Evolutionary conservation across 345 rosid genomes (phyloP).

Genomic region (Populus pruinosa): DNA sequence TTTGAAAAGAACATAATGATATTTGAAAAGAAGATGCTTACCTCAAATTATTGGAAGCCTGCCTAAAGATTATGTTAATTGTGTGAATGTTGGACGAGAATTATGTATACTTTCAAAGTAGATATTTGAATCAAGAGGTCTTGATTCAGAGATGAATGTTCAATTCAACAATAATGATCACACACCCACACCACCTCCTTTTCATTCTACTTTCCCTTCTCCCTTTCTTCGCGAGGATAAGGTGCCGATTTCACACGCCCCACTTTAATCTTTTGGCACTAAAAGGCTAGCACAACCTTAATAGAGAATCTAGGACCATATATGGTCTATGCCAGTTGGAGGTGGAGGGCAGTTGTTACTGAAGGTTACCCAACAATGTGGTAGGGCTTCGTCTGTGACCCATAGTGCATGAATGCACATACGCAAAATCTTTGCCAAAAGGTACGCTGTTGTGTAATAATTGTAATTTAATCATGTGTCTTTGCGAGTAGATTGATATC

Average conservation of each 20-base stretch:
- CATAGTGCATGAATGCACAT: background rate
- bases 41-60: background rate
- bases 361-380: background rate
- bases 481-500: background rate
- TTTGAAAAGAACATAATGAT: no score
- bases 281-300: slow-evolving; percentile 2
- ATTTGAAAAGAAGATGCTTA: background rate
- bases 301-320: slow-evolving; percentile 1
- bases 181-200: background rate
- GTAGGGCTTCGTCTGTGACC: slow-evolving; percentile 2
- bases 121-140: background rate
- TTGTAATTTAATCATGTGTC: background rate
- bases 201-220: background rate
- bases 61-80: background rate
- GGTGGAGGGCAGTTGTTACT: background rate
- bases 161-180: slow-evolving; percentile 3
- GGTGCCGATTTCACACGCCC: background rate
- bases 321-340: background rate
- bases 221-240: background rate
- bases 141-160: background rate
- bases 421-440: background rate
- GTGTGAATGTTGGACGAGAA: background rate
- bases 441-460: background rate
- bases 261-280: slow-evolving; percentile 1
- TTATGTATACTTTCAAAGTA: background rate